Conservation (phyloP, 257 asterid genomes). For the Lycium barbarum region DNA sequence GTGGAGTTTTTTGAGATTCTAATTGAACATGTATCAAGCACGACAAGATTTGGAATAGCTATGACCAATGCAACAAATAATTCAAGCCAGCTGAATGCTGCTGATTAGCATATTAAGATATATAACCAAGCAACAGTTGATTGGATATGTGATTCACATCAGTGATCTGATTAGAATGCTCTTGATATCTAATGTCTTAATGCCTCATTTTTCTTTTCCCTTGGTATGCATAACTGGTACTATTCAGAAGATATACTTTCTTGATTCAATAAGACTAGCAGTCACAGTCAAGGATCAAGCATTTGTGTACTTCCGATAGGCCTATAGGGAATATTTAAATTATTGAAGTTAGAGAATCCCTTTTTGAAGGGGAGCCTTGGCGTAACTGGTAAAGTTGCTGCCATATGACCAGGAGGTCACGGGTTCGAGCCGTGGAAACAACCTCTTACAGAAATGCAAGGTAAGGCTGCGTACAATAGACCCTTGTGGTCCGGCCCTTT, state of each 20-base stretch:
- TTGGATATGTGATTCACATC: background rate
- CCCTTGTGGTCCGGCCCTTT: no score
- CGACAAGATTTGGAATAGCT: background rate
- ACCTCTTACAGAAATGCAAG: no score
- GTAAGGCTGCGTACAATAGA: no score
- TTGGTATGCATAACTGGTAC: background rate
- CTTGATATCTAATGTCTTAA: background rate
- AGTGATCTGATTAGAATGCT: background rate
- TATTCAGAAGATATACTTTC: background rate
- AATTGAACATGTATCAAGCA: slow-evolving; percentile 12
- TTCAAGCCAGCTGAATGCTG: background rate
- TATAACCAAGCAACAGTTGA: background rate
- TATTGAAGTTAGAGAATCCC: background rate
- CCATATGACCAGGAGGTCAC: no score
- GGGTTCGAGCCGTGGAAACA: no score
- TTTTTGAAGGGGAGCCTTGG: no score
- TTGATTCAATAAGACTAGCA: background rate
- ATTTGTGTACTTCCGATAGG: background rate
- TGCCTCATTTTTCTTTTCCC: background rate
- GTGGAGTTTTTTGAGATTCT: background rate
- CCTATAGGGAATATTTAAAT: background rate
- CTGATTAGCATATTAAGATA: slow-evolving; percentile 18
- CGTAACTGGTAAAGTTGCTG: no score
- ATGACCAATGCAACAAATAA: background rate
- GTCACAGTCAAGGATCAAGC: background rate